Percentiles rank a stretch among this genome's conserved stretches.
These are phyloP conservation scores for Plasmodium knowlesi DNA, from an alignment of 169 alveolate species.

Conservation along the genomic window DNA sequence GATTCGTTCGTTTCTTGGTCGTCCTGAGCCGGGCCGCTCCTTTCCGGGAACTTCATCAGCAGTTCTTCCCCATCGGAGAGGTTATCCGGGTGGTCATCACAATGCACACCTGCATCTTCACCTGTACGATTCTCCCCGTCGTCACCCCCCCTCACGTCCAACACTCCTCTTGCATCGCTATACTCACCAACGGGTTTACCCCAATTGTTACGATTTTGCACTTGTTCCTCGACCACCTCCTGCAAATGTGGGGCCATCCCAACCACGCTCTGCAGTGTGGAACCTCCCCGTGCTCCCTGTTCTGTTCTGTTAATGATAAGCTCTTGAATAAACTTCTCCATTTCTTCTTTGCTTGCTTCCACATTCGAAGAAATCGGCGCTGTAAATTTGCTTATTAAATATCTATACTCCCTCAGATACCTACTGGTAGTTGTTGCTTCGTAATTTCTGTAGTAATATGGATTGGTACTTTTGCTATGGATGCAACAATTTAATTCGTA, in stretches of 20 bases:
- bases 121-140: neutral
- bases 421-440: constrained; percentile 15
- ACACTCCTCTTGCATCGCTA: neutral
- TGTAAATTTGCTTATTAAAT: constrained; percentile 64
- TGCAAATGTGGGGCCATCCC: neutral
- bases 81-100: neutral
- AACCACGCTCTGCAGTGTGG: neutral
- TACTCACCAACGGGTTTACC: neutral
- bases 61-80: neutral
- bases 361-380: constrained; percentile 33
- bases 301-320: constrained; percentile 29
- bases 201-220: neutral
- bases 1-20: neutral
- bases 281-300: neutral
- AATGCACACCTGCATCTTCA: neutral
- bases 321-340: constrained; percentile 38
- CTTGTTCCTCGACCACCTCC: neutral
- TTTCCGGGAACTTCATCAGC: neutral
- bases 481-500: constrained; percentile 68
- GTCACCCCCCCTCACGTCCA: neutral
- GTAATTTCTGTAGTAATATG: constrained; percentile 47
- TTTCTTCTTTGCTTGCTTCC: constrained; percentile 33
- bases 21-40: neutral
- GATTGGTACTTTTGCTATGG: constrained; percentile 40
- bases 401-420: constrained; percentile 52